A percentile compares a stretch with the other conserved stretches of the same genome.
Evolutionary conservation across 441 rosid species (phyloP).

Genomic region (Geranium incanum): DNA sequence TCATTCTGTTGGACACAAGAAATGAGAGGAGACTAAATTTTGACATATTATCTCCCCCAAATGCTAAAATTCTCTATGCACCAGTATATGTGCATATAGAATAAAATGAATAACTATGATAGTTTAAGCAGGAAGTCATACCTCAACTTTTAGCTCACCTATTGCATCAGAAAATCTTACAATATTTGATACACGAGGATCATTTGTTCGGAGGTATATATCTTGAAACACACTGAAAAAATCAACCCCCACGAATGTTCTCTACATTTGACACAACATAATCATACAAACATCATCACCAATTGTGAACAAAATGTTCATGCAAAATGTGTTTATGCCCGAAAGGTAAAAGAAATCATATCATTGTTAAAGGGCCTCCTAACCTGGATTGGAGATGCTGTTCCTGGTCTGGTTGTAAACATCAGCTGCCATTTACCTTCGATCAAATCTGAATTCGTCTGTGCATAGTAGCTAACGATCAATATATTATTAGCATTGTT

Average conservation of each 20-base stretch:
- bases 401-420: constrained; percentile 93
- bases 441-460: constrained; percentile 64
- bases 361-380: neutral
- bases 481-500: constrained; percentile 1
- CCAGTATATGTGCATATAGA: neutral
- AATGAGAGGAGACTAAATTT: no score
- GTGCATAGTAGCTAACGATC: constrained; percentile 15
- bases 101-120: neutral
- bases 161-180: constrained; percentile 71
- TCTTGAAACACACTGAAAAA: constrained; percentile 83
- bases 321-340: neutral
- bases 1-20: no score
- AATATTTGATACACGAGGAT: constrained; percentile 79
- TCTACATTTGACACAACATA: constrained; percentile 35
- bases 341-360: neutral
- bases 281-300: constrained; percentile 1
- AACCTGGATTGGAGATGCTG: constrained; percentile 94
- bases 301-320: neutral
- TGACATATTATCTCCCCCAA: neutral
- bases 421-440: constrained; percentile 89
- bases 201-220: constrained; percentile 55
- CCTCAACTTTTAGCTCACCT: constrained; percentile 95
- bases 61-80: neutral
- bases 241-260: constrained; percentile 89
- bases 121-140: constrained; percentile 23